Evolutionary conservation across 73 alveolate genomes (phyloP).

Genomic region (Tetrahymena elliotti): DNA sequence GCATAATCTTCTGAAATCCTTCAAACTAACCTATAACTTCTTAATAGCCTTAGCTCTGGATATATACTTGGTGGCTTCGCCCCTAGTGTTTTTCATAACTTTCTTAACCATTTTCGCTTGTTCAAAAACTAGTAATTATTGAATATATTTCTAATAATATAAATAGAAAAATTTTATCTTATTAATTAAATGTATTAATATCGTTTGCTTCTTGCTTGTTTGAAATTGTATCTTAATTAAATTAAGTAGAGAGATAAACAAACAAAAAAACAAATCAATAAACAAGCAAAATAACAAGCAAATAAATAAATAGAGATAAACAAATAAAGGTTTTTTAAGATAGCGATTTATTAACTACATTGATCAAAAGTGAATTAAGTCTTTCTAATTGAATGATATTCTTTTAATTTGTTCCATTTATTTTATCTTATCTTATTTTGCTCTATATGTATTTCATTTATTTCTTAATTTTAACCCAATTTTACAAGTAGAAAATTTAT

Average conservation of each 20-base stretch:
- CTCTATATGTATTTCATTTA: background rate
- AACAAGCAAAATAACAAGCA: background rate
- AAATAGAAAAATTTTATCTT: background rate
- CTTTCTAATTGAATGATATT: background rate
- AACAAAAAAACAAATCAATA: background rate
- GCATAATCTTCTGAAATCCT: constrained; percentile 91
- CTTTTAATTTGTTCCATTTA: background rate
- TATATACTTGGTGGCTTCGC: constrained; percentile 67
- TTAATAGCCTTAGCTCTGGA: constrained; percentile 91
- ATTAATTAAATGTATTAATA: background rate
- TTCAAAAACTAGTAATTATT: background rate
- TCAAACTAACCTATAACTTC: constrained; percentile 71
- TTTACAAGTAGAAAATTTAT: background rate
- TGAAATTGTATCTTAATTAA: background rate
- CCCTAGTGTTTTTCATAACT: constrained; percentile 64
- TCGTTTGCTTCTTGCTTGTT: background rate
- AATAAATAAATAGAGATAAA: background rate
- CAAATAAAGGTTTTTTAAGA: background rate
- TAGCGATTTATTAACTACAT: background rate
- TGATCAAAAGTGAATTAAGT: background rate
- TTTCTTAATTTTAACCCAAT: background rate
- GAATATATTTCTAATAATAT: background rate
- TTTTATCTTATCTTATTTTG: background rate
- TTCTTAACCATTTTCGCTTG: constrained; percentile 64
- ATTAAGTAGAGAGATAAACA: background rate